A percentile compares a stretch with the other conserved stretches of the same genome.
Evolutionary conservation across 202 grass and related monocot species (phyloP).

Genomic region (Eragrostis tef): DNA sequence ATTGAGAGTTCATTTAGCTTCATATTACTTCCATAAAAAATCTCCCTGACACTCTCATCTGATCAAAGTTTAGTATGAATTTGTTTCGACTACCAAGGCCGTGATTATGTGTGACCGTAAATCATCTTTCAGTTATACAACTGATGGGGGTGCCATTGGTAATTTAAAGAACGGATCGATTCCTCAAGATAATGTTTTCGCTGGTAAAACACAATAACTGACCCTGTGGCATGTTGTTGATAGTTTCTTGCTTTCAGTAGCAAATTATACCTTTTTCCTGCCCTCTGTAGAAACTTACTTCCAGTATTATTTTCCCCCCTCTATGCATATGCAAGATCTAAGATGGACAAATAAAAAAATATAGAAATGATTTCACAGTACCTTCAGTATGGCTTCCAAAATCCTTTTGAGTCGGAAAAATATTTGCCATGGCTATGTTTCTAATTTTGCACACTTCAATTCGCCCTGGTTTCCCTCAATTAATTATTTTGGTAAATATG

Average conservation of each 20-base stretch:
- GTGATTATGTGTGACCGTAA: constrained; percentile 13
- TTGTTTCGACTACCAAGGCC: neutral
- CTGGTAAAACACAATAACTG: constrained; percentile 58
- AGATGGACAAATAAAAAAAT: neutral
- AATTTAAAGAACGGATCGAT: constrained; percentile 79
- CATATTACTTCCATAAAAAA: neutral
- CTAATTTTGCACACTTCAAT: constrained; percentile 11
- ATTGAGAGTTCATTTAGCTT: constrained; percentile 13
- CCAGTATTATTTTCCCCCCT: neutral
- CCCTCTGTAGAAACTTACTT: neutral
- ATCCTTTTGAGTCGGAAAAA: neutral
- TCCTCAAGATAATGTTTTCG: constrained; percentile 75
- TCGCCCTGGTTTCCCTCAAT: constrained; percentile 31
- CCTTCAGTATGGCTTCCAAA: neutral
- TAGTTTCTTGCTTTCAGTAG: constrained; percentile 39
- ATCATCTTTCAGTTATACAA: constrained; percentile 82
- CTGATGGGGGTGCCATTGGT: constrained; percentile 70
- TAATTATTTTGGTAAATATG: constrained; percentile 25
- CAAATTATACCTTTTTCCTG: neutral
- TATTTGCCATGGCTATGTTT: constrained; percentile 22
- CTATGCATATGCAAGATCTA: neutral
- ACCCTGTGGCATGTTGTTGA: constrained; percentile 7
- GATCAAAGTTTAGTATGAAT: constrained; percentile 8
- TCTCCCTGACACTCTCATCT: neutral
- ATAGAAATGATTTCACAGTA: constrained; percentile 3